A percentile compares a stretch with the other conserved stretches of the same genome.
These are phyloP conservation scores for Neurospora sp. DNA, from an alignment of 2,329 filamentous ascomycete genomes.

Conservation along the genomic window DNA sequence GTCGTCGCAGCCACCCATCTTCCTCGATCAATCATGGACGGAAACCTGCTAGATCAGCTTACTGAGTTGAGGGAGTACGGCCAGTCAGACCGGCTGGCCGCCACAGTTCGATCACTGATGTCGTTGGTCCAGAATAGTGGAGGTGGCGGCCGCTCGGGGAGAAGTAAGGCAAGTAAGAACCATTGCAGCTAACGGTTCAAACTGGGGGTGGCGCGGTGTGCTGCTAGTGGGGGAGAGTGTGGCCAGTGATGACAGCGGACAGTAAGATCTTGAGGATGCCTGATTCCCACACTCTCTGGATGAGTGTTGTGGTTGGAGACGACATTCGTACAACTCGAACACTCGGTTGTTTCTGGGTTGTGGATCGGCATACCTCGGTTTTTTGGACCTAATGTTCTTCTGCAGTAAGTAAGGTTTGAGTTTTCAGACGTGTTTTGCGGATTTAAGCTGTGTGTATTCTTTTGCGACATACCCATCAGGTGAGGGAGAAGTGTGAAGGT, in stretches of 20 bases:
- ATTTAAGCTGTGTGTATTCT: neutral
- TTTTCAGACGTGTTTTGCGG: neutral
- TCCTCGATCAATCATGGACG: neutral
- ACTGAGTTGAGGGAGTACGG: neutral
- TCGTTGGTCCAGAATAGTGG: neutral
- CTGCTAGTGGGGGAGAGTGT: neutral
- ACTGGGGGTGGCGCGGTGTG: neutral
- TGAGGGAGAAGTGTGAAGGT: neutral
- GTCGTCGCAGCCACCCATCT: neutral
- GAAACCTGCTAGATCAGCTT: neutral
- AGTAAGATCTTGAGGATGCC: neutral
- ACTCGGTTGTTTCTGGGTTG: neutral
- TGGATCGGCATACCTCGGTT: neutral
- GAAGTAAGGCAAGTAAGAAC: neutral
- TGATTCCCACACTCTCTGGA: neutral
- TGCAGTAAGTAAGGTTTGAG: neutral
- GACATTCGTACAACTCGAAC: neutral
- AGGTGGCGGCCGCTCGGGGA: neutral
- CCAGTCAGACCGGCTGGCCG: neutral
- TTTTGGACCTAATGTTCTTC: neutral
- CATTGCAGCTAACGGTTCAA: neutral
- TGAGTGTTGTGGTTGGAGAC: neutral
- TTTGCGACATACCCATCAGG: neutral
- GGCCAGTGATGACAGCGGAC: neutral
- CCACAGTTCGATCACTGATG: neutral